Conservation (phyloP, 73 alveolate genomes). For the Paramecium sonneborni region DNA sequence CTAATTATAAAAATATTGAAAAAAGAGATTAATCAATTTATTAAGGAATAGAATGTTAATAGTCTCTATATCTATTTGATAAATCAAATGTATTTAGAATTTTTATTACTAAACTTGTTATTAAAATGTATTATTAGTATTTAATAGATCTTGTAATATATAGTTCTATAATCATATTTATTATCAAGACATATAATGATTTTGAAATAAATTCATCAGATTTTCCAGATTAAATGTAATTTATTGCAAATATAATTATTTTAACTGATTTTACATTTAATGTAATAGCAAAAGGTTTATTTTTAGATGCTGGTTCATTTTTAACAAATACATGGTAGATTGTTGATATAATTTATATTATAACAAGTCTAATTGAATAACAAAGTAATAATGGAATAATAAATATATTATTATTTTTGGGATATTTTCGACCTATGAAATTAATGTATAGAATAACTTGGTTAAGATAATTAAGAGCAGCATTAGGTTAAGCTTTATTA, state of each 20-base stretch:
- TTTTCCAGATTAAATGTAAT: neutral
- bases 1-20: neutral
- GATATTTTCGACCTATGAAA: conserved; percentile 37
- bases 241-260: neutral
- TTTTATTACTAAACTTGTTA: neutral
- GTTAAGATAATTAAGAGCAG: neutral
- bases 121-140: neutral
- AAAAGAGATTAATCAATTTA: neutral
- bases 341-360: neutral
- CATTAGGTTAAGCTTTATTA: neutral
- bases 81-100: neutral
- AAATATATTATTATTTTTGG: neutral
- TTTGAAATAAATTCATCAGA: neutral
- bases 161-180: neutral
- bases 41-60: neutral
- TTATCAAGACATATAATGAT: neutral
- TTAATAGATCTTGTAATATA: neutral
- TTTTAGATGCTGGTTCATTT: neutral
- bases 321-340: neutral
- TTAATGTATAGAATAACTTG: neutral
- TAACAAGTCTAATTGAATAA: neutral
- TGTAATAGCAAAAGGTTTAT: neutral
- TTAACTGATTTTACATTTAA: neutral
- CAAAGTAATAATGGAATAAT: neutral
- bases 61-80: neutral